Percentiles rank a stretch among this genome's conserved stretches.
These are phyloP conservation scores for Eragrostis curvula DNA, from an alignment of 176 grass and related monocot species.

Conservation along the genomic window DNA sequence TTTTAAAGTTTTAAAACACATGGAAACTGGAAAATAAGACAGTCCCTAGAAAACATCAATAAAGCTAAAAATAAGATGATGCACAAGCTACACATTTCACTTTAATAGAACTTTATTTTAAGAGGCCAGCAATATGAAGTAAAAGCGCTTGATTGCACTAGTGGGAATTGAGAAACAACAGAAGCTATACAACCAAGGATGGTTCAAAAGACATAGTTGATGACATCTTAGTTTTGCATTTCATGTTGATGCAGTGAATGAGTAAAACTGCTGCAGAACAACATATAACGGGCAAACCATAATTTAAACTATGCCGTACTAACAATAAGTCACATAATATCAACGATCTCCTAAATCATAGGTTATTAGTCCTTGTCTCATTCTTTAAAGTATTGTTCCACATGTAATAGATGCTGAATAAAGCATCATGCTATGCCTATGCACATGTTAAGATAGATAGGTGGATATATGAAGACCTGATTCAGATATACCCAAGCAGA, in stretches of 20 bases:
- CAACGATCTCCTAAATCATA: constrained; percentile 19
- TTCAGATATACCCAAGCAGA: constrained; percentile 1
- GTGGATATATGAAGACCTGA: background rate
- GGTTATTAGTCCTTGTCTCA: background rate
- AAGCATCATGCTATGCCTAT: constrained; percentile 4
- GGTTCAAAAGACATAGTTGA: constrained; percentile 13
- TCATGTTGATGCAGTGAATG: constrained; percentile 2
- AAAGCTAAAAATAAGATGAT: background rate
- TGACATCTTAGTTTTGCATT: constrained; percentile 23
- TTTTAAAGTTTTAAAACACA: background rate
- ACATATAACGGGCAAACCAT: background rate
- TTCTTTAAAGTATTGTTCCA: background rate
- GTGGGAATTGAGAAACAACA: too few relatives aligned
- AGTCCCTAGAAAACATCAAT: background rate
- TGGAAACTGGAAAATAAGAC: background rate
- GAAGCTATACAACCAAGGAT: constrained; percentile 18
- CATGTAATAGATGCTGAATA: background rate
- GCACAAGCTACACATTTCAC: background rate
- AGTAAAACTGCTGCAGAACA: constrained; percentile 19
- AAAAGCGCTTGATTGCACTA: background rate
- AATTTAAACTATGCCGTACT: constrained; percentile 11
- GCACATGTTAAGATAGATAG: background rate
- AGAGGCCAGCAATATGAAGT: background rate
- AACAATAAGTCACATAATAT: constrained; percentile 16
- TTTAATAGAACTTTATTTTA: background rate